Evolutionary conservation across 768 basidiomycete species (phyloP).

Genomic region (Tulasnella sp.): DNA sequence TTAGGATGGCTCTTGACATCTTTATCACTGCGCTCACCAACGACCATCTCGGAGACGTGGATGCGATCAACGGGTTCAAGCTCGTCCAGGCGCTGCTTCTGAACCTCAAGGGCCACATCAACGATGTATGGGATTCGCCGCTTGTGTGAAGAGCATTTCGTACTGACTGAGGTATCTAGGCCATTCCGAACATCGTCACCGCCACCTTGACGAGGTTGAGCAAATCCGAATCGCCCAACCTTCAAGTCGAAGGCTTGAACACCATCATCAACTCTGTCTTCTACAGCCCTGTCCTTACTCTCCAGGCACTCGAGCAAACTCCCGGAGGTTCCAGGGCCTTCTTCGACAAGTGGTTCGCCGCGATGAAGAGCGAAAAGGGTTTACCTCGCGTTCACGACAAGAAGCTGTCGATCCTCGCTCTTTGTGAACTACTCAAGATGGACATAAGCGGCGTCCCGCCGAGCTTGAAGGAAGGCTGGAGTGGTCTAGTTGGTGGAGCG

Average conservation of each 20-base stretch:
- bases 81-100: constrained; percentile 73
- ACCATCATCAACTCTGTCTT: constrained; percentile 72
- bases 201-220: constrained; percentile 51
- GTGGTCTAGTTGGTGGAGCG: constrained; percentile 55
- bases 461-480: constrained; percentile 58
- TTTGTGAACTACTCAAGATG: constrained; percentile 69
- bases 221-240: constrained; percentile 42
- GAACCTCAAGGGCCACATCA: constrained; percentile 63
- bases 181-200: constrained; percentile 50
- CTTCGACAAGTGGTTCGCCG: constrained; percentile 76
- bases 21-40: constrained; percentile 63
- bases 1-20: constrained; percentile 70
- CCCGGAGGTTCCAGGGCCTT: constrained; percentile 57
- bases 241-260: constrained; percentile 69
- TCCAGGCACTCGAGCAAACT: constrained; percentile 59
- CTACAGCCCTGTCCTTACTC: constrained; percentile 69
- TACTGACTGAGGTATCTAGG: constrained; percentile 27
- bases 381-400: constrained; percentile 86
- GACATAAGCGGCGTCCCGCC: constrained; percentile 45
- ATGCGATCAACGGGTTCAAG: constrained; percentile 75
- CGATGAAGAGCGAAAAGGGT: constrained; percentile 41
- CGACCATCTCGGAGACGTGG: constrained; percentile 67
- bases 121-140: constrained; percentile 45
- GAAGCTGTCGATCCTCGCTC: constrained; percentile 64
- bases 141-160: neutral